phyloP scores from a whole-genome alignment of 2,329 filamentous ascomycete genomes.

The Fusarium gaditjirri region DNA sequence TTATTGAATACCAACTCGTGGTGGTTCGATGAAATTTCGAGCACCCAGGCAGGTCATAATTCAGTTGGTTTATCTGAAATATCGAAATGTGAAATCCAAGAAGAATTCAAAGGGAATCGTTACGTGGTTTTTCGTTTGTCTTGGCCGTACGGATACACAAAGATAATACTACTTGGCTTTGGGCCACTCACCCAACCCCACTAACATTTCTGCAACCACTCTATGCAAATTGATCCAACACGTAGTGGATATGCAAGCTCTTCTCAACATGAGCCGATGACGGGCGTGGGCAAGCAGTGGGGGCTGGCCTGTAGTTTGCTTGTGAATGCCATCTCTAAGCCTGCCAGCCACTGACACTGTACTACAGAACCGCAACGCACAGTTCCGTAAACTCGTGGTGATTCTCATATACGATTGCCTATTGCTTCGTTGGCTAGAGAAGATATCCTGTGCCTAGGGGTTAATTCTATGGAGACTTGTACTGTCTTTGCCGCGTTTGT shows the following conservation, averaged over 20 bases:
- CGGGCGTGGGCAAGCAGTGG: background rate
- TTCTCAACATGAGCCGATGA: background rate
- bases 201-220: background rate
- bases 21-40: background rate
- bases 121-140: conserved; percentile 2
- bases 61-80: background rate
- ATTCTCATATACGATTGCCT: too few species aligned
- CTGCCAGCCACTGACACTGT: background rate
- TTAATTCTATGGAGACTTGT: background rate
- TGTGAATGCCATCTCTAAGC: background rate
- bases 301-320: background rate
- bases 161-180: conserved; percentile 4
- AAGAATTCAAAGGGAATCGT: background rate
- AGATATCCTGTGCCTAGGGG: too few species aligned
- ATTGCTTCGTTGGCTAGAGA: background rate
- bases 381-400: background rate
- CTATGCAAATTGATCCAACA: background rate
- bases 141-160: background rate
- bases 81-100: background rate
- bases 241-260: background rate
- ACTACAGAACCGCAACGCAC: background rate
- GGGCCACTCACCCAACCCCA: background rate
- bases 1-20: background rate
- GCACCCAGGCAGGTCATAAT: background rate
- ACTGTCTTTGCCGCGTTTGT: background rate